These are phyloP conservation scores for Ramaria sp. DNA, from an alignment of 768 basidiomycete genomes.

Conservation along the genomic window DNA sequence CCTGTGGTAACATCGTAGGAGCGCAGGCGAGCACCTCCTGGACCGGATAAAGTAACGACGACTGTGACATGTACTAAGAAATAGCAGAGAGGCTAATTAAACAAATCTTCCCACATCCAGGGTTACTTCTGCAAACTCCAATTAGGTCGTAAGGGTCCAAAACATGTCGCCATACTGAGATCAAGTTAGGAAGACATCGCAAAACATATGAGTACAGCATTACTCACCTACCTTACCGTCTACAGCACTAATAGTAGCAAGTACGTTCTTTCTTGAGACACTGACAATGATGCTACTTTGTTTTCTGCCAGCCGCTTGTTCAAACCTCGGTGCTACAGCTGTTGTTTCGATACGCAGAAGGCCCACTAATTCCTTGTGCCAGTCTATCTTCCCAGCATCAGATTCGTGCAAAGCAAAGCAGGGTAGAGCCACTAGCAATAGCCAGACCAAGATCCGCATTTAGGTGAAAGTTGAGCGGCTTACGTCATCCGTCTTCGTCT, in stretches of 20 bases:
- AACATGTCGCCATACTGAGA: slow-evolving; percentile 69
- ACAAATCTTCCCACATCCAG: slow-evolving; percentile 34
- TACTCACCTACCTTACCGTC: slow-evolving; percentile 63
- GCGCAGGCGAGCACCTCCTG: slow-evolving; percentile 57
- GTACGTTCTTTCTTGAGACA: slow-evolving; percentile 62
- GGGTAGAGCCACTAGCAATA: not conserved
- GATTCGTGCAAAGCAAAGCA: slow-evolving; percentile 48
- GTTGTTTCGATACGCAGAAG: slow-evolving; percentile 45
- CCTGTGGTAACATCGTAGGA: slow-evolving; percentile 57
- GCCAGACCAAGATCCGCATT: slow-evolving; percentile 8
- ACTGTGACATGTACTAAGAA: slow-evolving; percentile 26
- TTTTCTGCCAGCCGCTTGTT: slow-evolving; percentile 20
- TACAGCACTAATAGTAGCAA: slow-evolving; percentile 58
- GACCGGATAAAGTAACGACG: slow-evolving; percentile 65
- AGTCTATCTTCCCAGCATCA: slow-evolving; percentile 77
- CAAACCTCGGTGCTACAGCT: slow-evolving; percentile 50
- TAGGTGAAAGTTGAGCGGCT: slow-evolving; percentile 11
- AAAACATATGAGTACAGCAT: not conserved
- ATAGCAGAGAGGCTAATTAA: not conserved
- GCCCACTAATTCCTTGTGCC: slow-evolving; percentile 73
- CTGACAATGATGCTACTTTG: slow-evolving; percentile 44
- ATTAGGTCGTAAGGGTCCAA: slow-evolving; percentile 63
- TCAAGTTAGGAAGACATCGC: slow-evolving; percentile 5
- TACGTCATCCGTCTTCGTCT: slow-evolving; percentile 5
- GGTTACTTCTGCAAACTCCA: slow-evolving; percentile 46